A percentile compares a stretch with the other conserved stretches of the same genome.
phyloP scores from a whole-genome alignment of 805 yeast genomes.

The Naumovozyma baii region DNA sequence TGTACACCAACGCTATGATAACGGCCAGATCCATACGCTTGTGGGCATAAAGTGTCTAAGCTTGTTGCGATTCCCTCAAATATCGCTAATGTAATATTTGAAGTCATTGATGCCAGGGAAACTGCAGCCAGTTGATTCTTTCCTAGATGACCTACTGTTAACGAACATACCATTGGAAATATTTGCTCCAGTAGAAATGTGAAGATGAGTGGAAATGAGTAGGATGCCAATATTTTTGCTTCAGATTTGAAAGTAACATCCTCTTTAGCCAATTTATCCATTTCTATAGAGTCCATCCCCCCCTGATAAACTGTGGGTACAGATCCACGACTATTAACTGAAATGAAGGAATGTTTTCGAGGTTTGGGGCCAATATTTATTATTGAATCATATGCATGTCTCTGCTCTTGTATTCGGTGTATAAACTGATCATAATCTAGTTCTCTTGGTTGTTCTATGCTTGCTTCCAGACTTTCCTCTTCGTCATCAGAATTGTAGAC shows the following conservation, averaged over 20 bases:
- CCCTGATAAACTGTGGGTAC: constrained; percentile 27
- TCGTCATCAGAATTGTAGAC: constrained; percentile 19
- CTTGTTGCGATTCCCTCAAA: constrained; percentile 79
- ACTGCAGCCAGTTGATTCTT: constrained; percentile 75
- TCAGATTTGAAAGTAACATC: constrained; percentile 32
- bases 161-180: constrained; percentile 68
- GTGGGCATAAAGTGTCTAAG: constrained; percentile 74
- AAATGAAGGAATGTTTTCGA: constrained; percentile 23
- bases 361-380: constrained; percentile 3
- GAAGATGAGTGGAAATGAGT: constrained; percentile 47
- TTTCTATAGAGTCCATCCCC: constrained; percentile 16
- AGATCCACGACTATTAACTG: constrained; percentile 26
- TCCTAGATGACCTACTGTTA: constrained; percentile 79
- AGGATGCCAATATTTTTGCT: constrained; percentile 29
- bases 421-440: constrained; percentile 28
- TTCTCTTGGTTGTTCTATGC: constrained; percentile 13
- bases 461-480: constrained; percentile 6
- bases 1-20: constrained; percentile 61
- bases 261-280: constrained; percentile 26
- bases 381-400: constrained; percentile 5
- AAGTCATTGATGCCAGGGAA: constrained; percentile 74
- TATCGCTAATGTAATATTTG: constrained; percentile 68
- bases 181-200: constrained; percentile 68
- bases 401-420: constrained; percentile 22
- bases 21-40: constrained; percentile 74